A percentile compares a stretch with the other conserved stretches of the same genome.
Evolutionary conservation across 2,329 filamentous ascomycete genomes (phyloP).

Genomic region (Polychaeton citri): DNA sequence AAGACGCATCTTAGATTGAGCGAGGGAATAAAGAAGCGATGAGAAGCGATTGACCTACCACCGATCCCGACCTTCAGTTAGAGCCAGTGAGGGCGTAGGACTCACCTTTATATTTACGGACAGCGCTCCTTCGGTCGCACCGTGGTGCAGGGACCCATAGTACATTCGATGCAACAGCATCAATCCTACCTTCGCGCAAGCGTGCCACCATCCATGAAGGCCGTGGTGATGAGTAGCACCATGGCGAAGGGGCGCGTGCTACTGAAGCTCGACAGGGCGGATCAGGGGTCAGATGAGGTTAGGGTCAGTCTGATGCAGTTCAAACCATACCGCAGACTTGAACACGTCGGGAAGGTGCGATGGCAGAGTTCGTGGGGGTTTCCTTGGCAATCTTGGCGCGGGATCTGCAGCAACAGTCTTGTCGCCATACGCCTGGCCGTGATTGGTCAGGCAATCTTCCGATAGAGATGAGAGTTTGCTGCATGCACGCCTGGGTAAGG

Average conservation of each 20-base stretch:
- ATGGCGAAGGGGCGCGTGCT: background rate
- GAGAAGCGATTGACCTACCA: too few relatives aligned
- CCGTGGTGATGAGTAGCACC: too few relatives aligned
- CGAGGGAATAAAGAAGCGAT: too few relatives aligned
- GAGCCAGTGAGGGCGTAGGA: too few relatives aligned
- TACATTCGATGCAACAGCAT: background rate
- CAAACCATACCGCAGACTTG: background rate
- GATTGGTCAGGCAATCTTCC: too few relatives aligned
- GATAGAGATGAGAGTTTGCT: too few relatives aligned
- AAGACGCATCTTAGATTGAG: background rate
- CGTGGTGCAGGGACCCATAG: background rate
- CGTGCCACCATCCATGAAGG: background rate
- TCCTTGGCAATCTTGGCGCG: background rate
- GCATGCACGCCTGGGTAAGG: too few relatives aligned
- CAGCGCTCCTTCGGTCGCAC: background rate
- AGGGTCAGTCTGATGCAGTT: background rate
- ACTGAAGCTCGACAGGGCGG: background rate
- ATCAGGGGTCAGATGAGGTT: background rate
- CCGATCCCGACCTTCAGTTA: too few relatives aligned
- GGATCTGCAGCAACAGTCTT: too few relatives aligned
- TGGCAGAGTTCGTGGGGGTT: background rate
- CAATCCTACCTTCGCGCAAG: background rate
- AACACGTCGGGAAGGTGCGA: background rate
- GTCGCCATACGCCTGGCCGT: too few relatives aligned
- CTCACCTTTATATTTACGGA: background rate